phyloP scores from a whole-genome alignment of 768 basidiomycete genomes.

The Thelephora aurantiotincta region DNA sequence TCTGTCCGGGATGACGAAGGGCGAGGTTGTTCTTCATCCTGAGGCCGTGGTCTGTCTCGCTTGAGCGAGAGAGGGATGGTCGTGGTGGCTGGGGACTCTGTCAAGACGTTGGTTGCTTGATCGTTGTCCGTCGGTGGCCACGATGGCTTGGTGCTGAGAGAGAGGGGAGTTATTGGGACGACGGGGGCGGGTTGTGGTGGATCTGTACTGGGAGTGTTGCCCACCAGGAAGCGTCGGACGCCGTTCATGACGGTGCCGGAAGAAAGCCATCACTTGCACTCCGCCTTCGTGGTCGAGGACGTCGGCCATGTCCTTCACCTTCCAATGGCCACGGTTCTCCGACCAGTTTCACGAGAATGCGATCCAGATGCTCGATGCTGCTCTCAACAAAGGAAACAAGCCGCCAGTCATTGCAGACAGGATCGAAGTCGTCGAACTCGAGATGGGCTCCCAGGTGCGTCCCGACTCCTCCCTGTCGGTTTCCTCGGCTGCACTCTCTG shows the following conservation, averaged over 20 bases:
- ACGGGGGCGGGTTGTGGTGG: conserved; percentile 6
- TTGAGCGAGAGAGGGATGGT: conserved; percentile 30
- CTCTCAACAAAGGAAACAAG: conserved; percentile 93
- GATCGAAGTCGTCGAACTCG: conserved; percentile 96
- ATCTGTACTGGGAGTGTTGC: conserved; percentile 16
- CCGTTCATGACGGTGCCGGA: conserved; percentile 38
- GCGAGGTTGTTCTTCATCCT: conserved; percentile 13
- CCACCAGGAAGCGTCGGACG: conserved; percentile 48
- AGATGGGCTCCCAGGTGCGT: conserved; percentile 92
- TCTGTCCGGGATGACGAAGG: conserved; percentile 15
- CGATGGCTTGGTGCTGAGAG: conserved; percentile 21
- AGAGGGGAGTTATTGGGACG: conserved; percentile 12
- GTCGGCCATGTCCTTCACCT: conserved; percentile 72
- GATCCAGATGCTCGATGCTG: conserved; percentile 91
- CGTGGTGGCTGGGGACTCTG: conserved; percentile 17
- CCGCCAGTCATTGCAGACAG: conserved; percentile 95
- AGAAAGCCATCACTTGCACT: background rate
- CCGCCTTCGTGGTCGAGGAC: background rate
- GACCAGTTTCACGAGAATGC: conserved; percentile 95
- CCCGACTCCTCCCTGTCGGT: background rate
- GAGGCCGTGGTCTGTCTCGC: conserved; percentile 31
- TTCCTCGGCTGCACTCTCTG: background rate
- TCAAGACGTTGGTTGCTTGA: conserved; percentile 10
- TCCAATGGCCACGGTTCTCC: conserved; percentile 94
- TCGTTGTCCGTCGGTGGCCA: conserved; percentile 26